Evolutionary conservation across 2,329 filamentous ascomycete species (phyloP), one percentile per base, ranked within the genome.

Genomic region (Aschersonia sp.): DNA sequence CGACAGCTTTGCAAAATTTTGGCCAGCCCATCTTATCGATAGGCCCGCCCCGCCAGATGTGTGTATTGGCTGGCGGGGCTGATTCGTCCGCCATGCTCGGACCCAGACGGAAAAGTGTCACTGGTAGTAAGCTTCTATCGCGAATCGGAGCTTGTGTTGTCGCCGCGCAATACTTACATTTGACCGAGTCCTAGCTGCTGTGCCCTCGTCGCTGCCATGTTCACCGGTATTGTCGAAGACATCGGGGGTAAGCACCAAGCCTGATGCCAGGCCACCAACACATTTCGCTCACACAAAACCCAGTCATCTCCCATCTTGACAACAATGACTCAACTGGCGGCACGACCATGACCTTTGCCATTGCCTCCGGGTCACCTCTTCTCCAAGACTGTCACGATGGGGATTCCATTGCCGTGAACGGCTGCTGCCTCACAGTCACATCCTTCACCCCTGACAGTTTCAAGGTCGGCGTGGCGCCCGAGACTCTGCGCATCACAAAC

Each of bases 361-460:
- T 89, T 55, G 70, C 73, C 10, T 68, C 76, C 7, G 69, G 69
- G 54, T 82, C 83, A 50, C 70, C 73, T n/a, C 85, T 98, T 50
- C 82, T 98, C 55, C 73, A 71, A 37, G 92, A 96, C 65, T 85
- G 79, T 54, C 81, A 88, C 56, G 72, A 94, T 30, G 92, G 92
- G 55, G 92, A 98, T 72, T 94, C 86, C 62, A 97, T 98, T 64
- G 79, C 83, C 62, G 78, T 98, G 63, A 98, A 98, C 69, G 92
- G 92, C 60, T 89, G 88, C 59, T 98, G 92, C 65, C 79, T 98
- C 46, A 98, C 92, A 10, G 85, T 97, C 48, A 96, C 69, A 30
- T 65, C 67, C 48, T 75, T 76, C 61, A 64, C 62, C 30, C 54
- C 63, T 32, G 47, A 62, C 43, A 66, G 70, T 54, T 98, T 98